These are phyloP conservation scores for Coemansia sp. DNA, from an alignment of 192 early-diverging fungal species.

Conservation along the genomic window DNA sequence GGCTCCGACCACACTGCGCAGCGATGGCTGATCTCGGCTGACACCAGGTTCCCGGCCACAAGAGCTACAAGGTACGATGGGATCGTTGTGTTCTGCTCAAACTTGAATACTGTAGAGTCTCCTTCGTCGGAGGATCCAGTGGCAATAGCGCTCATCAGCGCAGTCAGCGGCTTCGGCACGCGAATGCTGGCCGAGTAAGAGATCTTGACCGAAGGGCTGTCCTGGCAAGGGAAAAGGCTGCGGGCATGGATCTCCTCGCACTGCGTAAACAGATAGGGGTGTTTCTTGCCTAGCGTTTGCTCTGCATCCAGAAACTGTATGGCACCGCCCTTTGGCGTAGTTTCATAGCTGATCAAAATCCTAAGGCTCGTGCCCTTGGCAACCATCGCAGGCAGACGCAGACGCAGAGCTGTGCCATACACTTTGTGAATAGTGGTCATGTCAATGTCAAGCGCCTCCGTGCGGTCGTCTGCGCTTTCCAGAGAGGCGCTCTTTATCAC, in stretches of 20 bases:
- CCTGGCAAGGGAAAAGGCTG: conserved; percentile 87
- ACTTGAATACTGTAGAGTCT: conserved; percentile 68
- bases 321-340: conserved; percentile 81
- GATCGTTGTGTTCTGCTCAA: conserved; percentile 85
- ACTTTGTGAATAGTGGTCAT: conserved; percentile 57
- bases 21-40: conserved; percentile 79
- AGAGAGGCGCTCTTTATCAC: conserved; percentile 14
- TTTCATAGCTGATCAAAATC: conserved; percentile 73
- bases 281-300: conserved; percentile 92
- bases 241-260: conserved; percentile 97
- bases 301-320: conserved; percentile 88
- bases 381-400: conserved; percentile 58
- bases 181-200: conserved; percentile 83
- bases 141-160: conserved; percentile 90
- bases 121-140: conserved; percentile 61
- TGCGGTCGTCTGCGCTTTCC: conserved; percentile 5
- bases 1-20: conserved; percentile 96
- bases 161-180: conserved; percentile 76
- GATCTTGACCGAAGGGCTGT: conserved; percentile 84
- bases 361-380: conserved; percentile 54
- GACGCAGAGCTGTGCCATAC: conserved; percentile 73
- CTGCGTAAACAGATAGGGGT: conserved; percentile 97
- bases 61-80: conserved; percentile 96
- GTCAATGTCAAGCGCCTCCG: conserved; percentile 20
- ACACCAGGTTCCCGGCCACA: conserved; percentile 82